phyloP scores from a whole-genome alignment of 139 green algal genomes.

The Picochlorum sp. region DNA sequence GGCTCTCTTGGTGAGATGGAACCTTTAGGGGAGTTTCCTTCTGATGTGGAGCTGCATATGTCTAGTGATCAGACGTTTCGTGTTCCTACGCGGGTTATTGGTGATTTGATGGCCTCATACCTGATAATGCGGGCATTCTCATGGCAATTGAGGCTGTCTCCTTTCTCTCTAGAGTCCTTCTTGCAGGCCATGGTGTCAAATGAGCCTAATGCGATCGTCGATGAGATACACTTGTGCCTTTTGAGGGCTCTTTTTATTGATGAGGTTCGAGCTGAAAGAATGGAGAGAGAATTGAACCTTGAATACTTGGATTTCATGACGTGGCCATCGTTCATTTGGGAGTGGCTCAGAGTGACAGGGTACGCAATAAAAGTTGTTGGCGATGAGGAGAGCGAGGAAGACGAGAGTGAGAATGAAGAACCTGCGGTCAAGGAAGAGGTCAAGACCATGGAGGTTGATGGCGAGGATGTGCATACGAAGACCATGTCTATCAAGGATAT shows the following conservation, averaged over 20 bases:
- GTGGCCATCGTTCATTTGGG: constrained; percentile 67
- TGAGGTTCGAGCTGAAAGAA: constrained; percentile 33
- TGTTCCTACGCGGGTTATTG: constrained; percentile 17
- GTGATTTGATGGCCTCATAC: constrained; percentile 48
- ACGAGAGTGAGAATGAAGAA: constrained; percentile 10
- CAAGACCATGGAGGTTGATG: neutral
- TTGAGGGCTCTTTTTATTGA: constrained; percentile 42
- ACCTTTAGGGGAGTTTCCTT: no score
- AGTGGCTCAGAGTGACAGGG: constrained; percentile 44
- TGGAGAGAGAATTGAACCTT: constrained; percentile 30
- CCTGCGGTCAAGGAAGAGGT: neutral
- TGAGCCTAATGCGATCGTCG: constrained; percentile 33
- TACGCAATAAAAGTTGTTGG: neutral
- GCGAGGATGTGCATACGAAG: neutral
- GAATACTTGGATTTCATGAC: constrained; percentile 50
- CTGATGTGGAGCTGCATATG: no score
- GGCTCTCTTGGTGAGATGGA: no score
- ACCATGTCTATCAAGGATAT: neutral
- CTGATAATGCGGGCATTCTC: constrained; percentile 59
- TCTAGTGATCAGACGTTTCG: neutral
- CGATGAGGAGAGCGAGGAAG: constrained; percentile 15
- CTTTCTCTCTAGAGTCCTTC: constrained; percentile 50
- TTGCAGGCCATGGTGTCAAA: constrained; percentile 24
- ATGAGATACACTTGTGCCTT: constrained; percentile 50
- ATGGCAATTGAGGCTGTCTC: constrained; percentile 68